A percentile compares a stretch with the other conserved stretches of the same genome.
phyloP scores from a whole-genome alignment of 164 flowering plant genomes.

The Aristolochia contorta region DNA sequence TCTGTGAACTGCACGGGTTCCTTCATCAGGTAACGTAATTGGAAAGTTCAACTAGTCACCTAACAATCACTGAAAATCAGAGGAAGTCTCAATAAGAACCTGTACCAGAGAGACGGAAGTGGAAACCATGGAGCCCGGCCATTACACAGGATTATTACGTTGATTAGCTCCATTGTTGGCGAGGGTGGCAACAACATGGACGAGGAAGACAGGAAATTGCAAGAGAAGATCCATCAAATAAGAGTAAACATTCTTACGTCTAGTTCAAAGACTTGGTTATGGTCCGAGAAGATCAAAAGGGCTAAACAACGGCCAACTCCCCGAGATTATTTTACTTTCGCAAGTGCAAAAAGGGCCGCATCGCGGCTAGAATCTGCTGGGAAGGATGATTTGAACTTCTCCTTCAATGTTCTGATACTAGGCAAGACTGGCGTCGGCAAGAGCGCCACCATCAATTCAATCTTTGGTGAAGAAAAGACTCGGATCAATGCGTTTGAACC shows the following conservation, averaged over 20 bases:
- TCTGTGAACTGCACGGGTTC: too few species aligned
- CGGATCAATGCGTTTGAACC: constrained; percentile 58
- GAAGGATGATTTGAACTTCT: constrained; percentile 52
- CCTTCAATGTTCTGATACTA: constrained; percentile 67
- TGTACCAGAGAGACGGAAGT: too few species aligned
- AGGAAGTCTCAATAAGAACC: too few species aligned
- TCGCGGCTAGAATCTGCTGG: constrained; percentile 53
- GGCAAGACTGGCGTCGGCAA: constrained; percentile 95
- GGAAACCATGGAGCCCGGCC: too few species aligned
- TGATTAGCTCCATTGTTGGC: constrained; percentile 19
- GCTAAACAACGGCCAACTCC: constrained; percentile 31
- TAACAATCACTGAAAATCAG: too few species aligned
- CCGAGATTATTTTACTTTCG: constrained; percentile 43
- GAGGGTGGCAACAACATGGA: constrained; percentile 46
- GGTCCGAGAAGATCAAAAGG: constrained; percentile 55
- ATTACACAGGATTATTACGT: constrained; percentile 32
- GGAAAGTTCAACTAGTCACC: too few species aligned
- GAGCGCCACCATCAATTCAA: constrained; percentile 91
- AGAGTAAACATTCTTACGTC: constrained; percentile 84
- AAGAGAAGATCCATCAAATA: constrained; percentile 57
- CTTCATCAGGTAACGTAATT: too few species aligned
- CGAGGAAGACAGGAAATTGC: constrained; percentile 70
- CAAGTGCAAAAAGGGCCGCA: constrained; percentile 62
- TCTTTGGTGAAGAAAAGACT: constrained; percentile 70
- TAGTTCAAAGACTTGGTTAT: constrained; percentile 68